These are phyloP conservation scores for Kwoniella europaea DNA, from an alignment of 768 basidiomycete genomes.

Conservation along the genomic window DNA sequence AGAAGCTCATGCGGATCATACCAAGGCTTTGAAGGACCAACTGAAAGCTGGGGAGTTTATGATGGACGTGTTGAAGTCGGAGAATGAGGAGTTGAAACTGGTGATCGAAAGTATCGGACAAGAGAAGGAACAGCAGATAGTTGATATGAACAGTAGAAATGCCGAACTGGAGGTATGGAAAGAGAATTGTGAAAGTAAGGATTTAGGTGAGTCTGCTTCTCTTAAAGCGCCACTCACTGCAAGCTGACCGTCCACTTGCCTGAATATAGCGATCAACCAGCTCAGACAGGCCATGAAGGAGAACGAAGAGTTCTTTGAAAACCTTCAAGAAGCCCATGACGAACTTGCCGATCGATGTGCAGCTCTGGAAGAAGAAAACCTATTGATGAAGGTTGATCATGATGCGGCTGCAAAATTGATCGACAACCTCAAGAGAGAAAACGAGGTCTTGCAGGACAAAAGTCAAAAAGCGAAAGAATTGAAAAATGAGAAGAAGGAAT, in stretches of 20 bases:
- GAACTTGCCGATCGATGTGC: conserved; percentile 27
- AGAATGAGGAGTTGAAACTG: conserved; percentile 11
- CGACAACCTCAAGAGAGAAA: background rate
- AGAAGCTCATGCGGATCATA: conserved; percentile 30
- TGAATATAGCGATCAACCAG: conserved; percentile 17
- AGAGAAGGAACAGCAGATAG: conserved; percentile 18
- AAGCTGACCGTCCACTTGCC: background rate
- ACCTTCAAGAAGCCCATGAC: conserved; percentile 36
- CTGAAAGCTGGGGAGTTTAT: conserved; percentile 19
- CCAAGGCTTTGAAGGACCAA: conserved; percentile 25
- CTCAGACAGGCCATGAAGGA: conserved; percentile 26
- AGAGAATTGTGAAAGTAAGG: conserved; percentile 7
- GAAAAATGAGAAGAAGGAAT: conserved; percentile 4
- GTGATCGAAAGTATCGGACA: background rate
- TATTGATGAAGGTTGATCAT: background rate
- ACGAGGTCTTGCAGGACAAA: background rate
- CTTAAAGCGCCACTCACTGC: background rate
- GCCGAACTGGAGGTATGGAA: conserved; percentile 3
- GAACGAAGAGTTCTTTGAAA: conserved; percentile 42
- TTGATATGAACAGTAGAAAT: conserved; percentile 1
- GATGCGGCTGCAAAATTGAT: background rate
- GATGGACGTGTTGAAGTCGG: conserved; percentile 15
- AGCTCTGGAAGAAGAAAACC: conserved; percentile 20
- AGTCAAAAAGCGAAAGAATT: background rate
- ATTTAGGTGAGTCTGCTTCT: conserved; percentile 14